Evolutionary conservation across 768 basidiomycete species (phyloP).

Genomic region (Sistotremastrum niveocremeum): DNA sequence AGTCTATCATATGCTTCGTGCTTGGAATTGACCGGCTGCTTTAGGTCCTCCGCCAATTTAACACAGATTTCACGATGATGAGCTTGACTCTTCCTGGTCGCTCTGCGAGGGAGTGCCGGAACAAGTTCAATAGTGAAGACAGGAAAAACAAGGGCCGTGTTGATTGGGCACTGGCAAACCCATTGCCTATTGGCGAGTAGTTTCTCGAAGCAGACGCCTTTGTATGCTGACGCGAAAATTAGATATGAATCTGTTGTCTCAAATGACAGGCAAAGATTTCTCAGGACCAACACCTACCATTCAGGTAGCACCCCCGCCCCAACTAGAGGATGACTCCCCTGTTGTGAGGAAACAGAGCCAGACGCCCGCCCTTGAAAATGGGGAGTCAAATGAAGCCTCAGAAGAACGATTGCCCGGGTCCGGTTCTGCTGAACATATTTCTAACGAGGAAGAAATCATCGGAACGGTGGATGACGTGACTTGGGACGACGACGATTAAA

Average conservation of each 20-base stretch:
- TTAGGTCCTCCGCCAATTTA: conserved; percentile 80
- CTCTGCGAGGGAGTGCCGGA: conserved; percentile 80
- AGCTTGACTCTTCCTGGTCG: conserved; percentile 75
- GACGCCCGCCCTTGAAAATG: not conserved
- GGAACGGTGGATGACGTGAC: not conserved
- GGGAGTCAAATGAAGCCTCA: not conserved
- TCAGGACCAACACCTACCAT: conserved; percentile 71
- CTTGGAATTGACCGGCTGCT: conserved; percentile 2
- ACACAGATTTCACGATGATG: conserved; percentile 88
- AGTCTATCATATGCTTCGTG: not conserved
- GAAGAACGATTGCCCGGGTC: not conserved
- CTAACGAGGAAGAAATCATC: not conserved
- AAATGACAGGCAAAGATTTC: conserved; percentile 79
- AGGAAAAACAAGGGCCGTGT: conserved; percentile 55
- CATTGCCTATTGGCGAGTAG: not conserved
- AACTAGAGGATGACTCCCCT: conserved; percentile 11
- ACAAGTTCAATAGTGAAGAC: conserved; percentile 88
- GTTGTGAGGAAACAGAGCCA: not conserved
- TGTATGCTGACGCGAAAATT: not conserved
- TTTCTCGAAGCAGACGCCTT: not conserved
- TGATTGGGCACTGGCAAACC: not conserved
- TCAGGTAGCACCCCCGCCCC: conserved; percentile 8
- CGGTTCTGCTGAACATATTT: not conserved
- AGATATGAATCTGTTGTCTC: conserved; percentile 64
- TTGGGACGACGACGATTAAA: not conserved